A percentile compares a stretch with the other conserved stretches of the same genome.
These are phyloP conservation scores for Sporisorium scitamineum DNA, from an alignment of 1,284 basidiomycete species.

Conservation along the genomic window DNA sequence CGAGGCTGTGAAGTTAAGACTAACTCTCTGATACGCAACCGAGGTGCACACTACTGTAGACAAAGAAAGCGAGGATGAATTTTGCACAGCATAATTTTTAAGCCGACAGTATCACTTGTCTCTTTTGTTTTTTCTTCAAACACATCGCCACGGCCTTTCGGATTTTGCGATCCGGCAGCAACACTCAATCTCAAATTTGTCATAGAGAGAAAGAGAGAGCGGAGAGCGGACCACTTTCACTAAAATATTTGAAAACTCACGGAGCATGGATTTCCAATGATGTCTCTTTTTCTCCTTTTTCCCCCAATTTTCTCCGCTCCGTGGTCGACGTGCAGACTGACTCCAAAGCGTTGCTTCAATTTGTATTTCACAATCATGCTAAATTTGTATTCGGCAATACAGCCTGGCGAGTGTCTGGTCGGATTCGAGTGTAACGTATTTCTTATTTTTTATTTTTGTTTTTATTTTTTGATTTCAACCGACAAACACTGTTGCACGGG, in stretches of 20 bases:
- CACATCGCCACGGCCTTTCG: conserved; percentile 4
- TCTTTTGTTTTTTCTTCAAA: too few relatives aligned
- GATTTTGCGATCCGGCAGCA: conserved; percentile 19
- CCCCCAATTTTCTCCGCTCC: background rate
- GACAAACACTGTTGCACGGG: too few relatives aligned
- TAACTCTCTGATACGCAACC: background rate
- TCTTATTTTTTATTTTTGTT: too few relatives aligned
- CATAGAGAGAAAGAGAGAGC: too few relatives aligned
- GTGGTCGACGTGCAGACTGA: background rate
- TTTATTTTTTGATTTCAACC: too few relatives aligned
- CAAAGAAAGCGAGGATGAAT: background rate
- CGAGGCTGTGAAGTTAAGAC: too few relatives aligned
- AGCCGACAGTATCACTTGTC: too few relatives aligned
- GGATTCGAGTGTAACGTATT: too few relatives aligned
- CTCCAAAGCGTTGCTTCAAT: background rate
- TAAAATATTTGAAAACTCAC: too few relatives aligned
- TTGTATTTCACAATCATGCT: background rate
- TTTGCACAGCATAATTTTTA: background rate
- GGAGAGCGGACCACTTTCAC: too few relatives aligned
- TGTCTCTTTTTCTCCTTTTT: background rate
- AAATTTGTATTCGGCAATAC: conserved; percentile 2
- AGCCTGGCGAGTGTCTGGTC: background rate
- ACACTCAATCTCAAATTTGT: background rate
- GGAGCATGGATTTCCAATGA: too few relatives aligned
- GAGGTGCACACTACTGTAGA: background rate